Evolutionary conservation across 345 rosid genomes (phyloP).

Genomic region (Angophora floribunda): DNA sequence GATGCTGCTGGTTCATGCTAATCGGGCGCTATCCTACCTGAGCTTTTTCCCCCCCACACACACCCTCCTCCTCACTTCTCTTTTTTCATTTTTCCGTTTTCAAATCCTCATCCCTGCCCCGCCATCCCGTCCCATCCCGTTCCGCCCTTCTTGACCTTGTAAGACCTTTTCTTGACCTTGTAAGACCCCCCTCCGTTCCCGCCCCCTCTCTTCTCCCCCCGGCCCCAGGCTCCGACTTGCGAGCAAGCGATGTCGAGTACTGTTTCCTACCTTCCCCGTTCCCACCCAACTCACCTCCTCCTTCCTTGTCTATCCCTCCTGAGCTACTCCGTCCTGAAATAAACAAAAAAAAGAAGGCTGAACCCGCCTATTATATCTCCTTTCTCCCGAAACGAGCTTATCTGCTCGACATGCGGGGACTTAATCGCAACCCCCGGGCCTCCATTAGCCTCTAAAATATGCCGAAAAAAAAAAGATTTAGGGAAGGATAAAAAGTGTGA

Average conservation of each 20-base stretch:
- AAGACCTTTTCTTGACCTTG: constrained; percentile 99
- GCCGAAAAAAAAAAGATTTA: neutral
- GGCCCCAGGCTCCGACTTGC: neutral
- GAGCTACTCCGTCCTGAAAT: constrained; percentile 40
- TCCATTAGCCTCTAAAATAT: neutral
- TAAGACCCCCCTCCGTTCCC: constrained; percentile 39
- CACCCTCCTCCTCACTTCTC: too few relatives aligned
- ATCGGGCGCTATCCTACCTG: constrained; percentile 81
- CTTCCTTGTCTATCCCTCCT: constrained; percentile 94
- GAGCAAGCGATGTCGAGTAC: constrained; percentile 5
- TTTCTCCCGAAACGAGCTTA: neutral
- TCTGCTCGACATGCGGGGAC: neutral
- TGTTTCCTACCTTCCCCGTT: neutral
- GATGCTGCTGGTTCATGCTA: constrained; percentile 4
- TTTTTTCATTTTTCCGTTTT: neutral
- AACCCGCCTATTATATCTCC: neutral
- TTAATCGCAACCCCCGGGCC: neutral
- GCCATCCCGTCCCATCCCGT: neutral
- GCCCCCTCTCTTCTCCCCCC: neutral
- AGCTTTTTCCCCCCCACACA: constrained; percentile 30
- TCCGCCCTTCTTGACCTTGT: constrained; percentile 92
- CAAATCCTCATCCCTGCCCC: neutral
- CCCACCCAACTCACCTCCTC: constrained; percentile 55
- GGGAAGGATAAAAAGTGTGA: neutral
- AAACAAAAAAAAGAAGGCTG: neutral